Base-by-base conservation (phyloP, 163 green algal genomes). In the Trebouxiophyceae sp. region DNA sequence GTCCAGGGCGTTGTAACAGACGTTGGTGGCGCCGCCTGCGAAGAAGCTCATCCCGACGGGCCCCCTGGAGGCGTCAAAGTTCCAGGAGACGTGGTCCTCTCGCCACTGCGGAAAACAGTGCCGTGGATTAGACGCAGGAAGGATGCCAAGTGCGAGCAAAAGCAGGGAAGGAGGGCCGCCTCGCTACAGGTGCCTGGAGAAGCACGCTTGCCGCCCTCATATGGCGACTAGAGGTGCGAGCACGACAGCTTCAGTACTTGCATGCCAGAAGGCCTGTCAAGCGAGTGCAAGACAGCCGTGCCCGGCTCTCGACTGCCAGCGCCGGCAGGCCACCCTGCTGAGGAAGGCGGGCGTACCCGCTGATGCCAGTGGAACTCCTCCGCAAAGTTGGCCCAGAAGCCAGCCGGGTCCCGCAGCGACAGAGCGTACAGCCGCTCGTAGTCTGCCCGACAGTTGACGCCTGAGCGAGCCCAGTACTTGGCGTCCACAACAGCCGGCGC, bases 1-100 rank as follows among this genome's bases (percentile, higher is more conserved):
- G 81, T 98, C 92, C 2, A 98, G 76, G 57, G 76, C 81, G 70
- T 98, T 98, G 84, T 95, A 97, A 57, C 72, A 80, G 3, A 98
- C 78, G 77, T 97, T 98, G 59, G 92, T 98, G 23, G 69, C 66
- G 23, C 79, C 91, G 26, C 91, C 91, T 50, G 81, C 70, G 77
- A 97, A 98, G 66, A 79, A 97, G 59, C 84, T 65, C 3, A 72
- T 76, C 55, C 45, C 47, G 44, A 92, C 83, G 24, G 54, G 66
- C 26, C 89, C 89, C 60, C 87, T 82, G 45, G 69, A 61, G n/a
- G 90, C 26, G 77, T 97, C 85, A 75, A 97, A 94, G 78, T 98
- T 98, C 68, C 68, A 94, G 3, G 33, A 54, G 27, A 81, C 55
- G 69, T 92, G 88, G 61, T 89, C 57, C 28, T 65, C 56, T 22